These are phyloP conservation scores for Cyclostephanos invisitatus DNA, from an alignment of 108 stramenopile species.

Conservation along the genomic window DNA sequence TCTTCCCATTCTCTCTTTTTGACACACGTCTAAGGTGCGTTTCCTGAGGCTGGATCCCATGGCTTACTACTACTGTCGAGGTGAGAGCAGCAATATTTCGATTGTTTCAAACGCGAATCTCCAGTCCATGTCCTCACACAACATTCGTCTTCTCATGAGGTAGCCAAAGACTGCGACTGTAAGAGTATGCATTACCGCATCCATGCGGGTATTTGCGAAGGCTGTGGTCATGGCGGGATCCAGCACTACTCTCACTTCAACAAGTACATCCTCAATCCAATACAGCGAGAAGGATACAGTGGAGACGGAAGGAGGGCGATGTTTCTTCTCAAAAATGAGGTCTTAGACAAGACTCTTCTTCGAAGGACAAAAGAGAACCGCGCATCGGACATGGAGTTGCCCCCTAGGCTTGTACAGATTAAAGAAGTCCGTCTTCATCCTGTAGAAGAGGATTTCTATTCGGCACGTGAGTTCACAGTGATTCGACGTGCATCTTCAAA, in stretches of 20 bases:
- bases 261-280: slow-evolving; percentile 93
- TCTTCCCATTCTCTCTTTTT: too few relatives aligned
- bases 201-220: slow-evolving; percentile 73
- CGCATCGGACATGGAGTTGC: slow-evolving; percentile 95
- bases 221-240: slow-evolving; percentile 91
- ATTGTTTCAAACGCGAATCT: not conserved
- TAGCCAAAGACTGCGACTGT: slow-evolving; percentile 83
- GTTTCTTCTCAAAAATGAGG: slow-evolving; percentile 80
- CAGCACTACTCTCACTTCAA: slow-evolving; percentile 96
- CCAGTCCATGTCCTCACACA: too few relatives aligned
- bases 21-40: slow-evolving; percentile 53
- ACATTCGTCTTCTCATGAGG: too few relatives aligned
- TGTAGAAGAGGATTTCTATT: slow-evolving; percentile 97
- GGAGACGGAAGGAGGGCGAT: slow-evolving; percentile 94
- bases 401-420: slow-evolving; percentile 85
- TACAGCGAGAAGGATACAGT: slow-evolving; percentile 74
- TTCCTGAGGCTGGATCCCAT: slow-evolving; percentile 96
- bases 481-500: too few relatives aligned
- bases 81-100: slow-evolving; percentile 6
- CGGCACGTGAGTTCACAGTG: slow-evolving; percentile 1
- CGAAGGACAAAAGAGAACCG: slow-evolving; percentile 94
- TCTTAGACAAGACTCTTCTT: slow-evolving; percentile 86
- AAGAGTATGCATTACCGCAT: slow-evolving; percentile 95
- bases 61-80: slow-evolving; percentile 95
- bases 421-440: slow-evolving; percentile 85